phyloP scores from a whole-genome alignment of 495 filamentous ascomycete species.

The Collariella sp. region DNA sequence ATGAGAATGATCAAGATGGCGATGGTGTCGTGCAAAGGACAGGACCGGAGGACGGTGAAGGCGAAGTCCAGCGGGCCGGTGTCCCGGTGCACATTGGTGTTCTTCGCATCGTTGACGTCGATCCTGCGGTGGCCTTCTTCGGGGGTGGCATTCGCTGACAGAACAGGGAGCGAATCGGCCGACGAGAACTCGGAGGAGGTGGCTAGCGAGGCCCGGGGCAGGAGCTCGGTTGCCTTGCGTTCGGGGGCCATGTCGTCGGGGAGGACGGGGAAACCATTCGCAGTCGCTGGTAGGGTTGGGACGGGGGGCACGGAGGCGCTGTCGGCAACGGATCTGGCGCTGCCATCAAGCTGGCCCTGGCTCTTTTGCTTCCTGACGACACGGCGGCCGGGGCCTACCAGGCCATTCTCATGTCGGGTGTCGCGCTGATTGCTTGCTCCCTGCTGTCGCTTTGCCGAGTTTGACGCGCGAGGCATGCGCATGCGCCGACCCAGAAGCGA shows the following conservation, averaged over 20 bases:
- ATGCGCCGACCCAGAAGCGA: conserved; percentile 43
- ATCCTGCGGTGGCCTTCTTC: conserved; percentile 49
- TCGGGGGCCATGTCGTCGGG: conserved; percentile 35
- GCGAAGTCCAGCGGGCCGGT: conserved; percentile 60
- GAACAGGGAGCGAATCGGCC: conserved; percentile 35
- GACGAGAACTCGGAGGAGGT: conserved; percentile 43
- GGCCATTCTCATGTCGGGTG: conserved; percentile 80
- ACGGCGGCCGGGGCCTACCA: conserved; percentile 77
- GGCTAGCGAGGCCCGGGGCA: conserved; percentile 40
- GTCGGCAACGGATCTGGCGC: conserved; percentile 22
- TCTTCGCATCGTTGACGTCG: conserved; percentile 59
- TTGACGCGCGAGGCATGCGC: conserved; percentile 66
- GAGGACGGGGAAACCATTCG: conserved; percentile 31
- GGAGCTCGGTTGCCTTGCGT: conserved; percentile 29
- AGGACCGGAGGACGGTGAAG: conserved; percentile 80
- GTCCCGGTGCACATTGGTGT: conserved; percentile 53
- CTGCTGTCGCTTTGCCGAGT: conserved; percentile 56
- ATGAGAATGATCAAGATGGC: conserved; percentile 96
- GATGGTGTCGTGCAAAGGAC: conserved; percentile 90
- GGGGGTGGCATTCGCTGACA: conserved; percentile 30
- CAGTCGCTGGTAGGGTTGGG: conserved; percentile 27
- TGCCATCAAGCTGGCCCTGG: conserved; percentile 37
- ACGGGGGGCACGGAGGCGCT: conserved; percentile 31
- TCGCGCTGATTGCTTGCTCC: conserved; percentile 59
- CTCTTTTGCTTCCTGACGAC: conserved; percentile 44